Evolutionary conservation across 352 stramenopile genomes (phyloP).

Genomic region (Aphanomyces cochlioides): DNA sequence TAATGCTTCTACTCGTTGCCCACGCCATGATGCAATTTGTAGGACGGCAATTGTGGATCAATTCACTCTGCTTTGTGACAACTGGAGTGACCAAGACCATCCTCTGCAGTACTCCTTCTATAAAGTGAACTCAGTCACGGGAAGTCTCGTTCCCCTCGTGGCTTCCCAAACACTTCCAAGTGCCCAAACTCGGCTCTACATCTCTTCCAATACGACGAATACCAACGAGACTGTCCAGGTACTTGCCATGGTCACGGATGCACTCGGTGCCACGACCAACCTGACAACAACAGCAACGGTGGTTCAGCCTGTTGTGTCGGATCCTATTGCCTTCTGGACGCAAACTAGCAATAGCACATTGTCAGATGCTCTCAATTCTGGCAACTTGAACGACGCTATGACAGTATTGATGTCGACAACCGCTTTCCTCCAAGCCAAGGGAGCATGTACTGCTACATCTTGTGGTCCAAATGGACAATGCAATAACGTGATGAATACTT

Average conservation of each 20-base stretch:
- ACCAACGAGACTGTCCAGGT: constrained; percentile 17
- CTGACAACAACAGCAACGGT: constrained; percentile 6
- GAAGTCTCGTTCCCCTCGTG: constrained; percentile 34
- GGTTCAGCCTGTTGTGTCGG: constrained; percentile 7
- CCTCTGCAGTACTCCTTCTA: constrained; percentile 63
- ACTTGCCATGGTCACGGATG: constrained; percentile 14
- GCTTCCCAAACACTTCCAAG: constrained; percentile 9
- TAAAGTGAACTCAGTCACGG: constrained; percentile 36
- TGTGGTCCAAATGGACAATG: constrained; percentile 44
- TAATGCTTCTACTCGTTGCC: background rate
- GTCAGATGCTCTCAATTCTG: background rate
- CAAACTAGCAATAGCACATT: constrained; percentile 21
- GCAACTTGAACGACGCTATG: constrained; percentile 29
- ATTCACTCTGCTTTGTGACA: constrained; percentile 47
- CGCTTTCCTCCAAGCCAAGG: constrained; percentile 9
- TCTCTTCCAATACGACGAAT: constrained; percentile 1
- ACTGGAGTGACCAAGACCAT: constrained; percentile 66
- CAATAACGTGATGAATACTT: constrained; percentile 34
- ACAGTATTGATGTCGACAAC: constrained; percentile 25
- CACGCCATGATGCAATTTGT: background rate
- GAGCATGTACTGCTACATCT: constrained; percentile 6
- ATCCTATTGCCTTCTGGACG: constrained; percentile 16
- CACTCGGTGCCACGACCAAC: background rate
- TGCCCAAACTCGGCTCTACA: constrained; percentile 14
- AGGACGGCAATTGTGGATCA: constrained; percentile 53